Base-by-base conservation (phyloP, 768 basidiomycete species). In the Symmetrospora coprosmae region DNA sequence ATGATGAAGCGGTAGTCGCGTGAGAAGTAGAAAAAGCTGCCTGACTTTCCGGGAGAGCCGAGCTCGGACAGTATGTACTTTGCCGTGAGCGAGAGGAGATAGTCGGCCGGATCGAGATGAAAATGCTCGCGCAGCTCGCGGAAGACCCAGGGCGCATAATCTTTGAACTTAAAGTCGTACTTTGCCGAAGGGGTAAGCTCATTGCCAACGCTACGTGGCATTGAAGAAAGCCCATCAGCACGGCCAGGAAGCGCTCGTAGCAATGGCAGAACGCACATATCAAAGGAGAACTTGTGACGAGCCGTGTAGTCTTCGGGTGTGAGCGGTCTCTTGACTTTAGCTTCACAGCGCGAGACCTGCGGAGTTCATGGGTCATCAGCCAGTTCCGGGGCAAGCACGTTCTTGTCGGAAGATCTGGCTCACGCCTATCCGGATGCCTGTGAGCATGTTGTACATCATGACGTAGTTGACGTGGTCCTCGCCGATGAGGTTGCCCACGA, bases 91-190 rank as follows among this genome's bases (percentile, higher is more conserved):
- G 90, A 92, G 60, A 97, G 81, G 16, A 99, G 81, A 74, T 99
- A 97, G 73, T 99, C 94, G 34, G 90, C 88, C 2, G 94, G 92
- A 71, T 97, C 94, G 45, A 99, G 80, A 65, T 86, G 83, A 75
- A 99, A 97, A 72, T 84, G 79, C 74, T 97, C 92, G 30, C 94
- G 84, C 14, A 99, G 76, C 56, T 88, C 86, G 27, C 92, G 86
- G 74, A 99, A 99, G 2, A 97, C 87, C 85, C 86, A 94, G 0
- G 94, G 92, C 0, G 91, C 90, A 72, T 97, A 99, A 71, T 99
- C 92, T 73, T 97, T 97, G 78, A 97, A 97, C 74, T 99, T 99
- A 79, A 97, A 97, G 73, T 97, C 94, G 75, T 99, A 99, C 75
- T 84, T 85, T 4, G 92, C 91, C 0, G 90, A 94, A 0, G 94